Percentiles rank a stretch among this genome's conserved stretches.
These are phyloP conservation scores for Venturia asperata DNA, from an alignment of 2,329 filamentous ascomycete species.

Conservation along the genomic window DNA sequence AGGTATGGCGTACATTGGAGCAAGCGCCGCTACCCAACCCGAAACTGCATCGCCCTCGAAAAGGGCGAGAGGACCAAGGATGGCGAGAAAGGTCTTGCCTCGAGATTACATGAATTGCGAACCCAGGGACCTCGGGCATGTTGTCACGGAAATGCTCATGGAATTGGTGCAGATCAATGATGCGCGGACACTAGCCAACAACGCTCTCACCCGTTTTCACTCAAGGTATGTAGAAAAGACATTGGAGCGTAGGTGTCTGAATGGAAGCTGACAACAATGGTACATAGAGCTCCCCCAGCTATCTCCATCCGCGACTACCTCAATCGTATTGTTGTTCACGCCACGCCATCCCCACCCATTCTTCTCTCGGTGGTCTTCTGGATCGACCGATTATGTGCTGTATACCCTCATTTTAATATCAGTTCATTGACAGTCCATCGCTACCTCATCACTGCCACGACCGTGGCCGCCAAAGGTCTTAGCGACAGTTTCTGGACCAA, in stretches of 20 bases:
- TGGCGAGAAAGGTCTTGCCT: conserved; percentile 54
- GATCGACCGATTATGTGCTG: conserved; percentile 85
- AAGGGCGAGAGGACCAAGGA: conserved; percentile 39
- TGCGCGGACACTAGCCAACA: conserved; percentile 65
- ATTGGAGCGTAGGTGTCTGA: background rate
- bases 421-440: conserved; percentile 95
- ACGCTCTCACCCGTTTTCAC: conserved; percentile 88
- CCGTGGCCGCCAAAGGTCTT: conserved; percentile 89
- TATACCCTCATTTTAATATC: conserved; percentile 93
- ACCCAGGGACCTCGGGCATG: conserved; percentile 76
- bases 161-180: conserved; percentile 94
- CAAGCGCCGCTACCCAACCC: background rate
- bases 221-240: conserved; percentile 54
- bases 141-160: conserved; percentile 92
- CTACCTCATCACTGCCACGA: conserved; percentile 91
- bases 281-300: conserved; percentile 62
- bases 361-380: conserved; percentile 99
- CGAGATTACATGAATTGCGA: conserved; percentile 72
- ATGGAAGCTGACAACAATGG: background rate
- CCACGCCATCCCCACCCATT: conserved; percentile 84
- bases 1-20: background rate
- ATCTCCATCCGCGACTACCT: conserved; percentile 95
- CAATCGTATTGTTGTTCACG: conserved; percentile 84
- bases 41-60: conserved; percentile 32
- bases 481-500: conserved; percentile 99